Base-by-base conservation (phyloP, 164 flowering plant genomes). In the Tetrastigma voinierianum region DNA sequence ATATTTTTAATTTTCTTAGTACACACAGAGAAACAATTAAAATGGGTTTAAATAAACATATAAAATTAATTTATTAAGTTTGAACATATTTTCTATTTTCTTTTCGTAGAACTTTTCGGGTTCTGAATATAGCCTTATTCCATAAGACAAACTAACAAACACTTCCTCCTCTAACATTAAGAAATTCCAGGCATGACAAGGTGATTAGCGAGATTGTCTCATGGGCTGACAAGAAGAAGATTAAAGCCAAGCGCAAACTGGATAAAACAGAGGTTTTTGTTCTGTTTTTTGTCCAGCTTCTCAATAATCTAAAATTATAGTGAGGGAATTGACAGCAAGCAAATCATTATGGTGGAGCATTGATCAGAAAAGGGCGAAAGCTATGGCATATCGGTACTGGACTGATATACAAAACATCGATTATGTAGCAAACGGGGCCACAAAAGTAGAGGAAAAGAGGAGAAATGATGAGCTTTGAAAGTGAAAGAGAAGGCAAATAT, bases 401-500 rank as follows among this genome's bases (percentile, higher is more conserved):
- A 58, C 5, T 2, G 78, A 81, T 8, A 74, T 82, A 55, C 74
- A 69, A 58, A 60, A 51, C 58, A 82, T 84, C 10, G 62, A 73
- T 16, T 60, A 70, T 60, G 73, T 82, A 53, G 87, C 82, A 51
- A 74, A 51, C 43, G 88, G 78, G 70, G 92, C 90, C 62, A 74
- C 74, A 24, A 72, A 86, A 65, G 87, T 85, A 57, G 73, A 74
- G 25, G 80, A 82, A 48, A 80, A 68, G 21, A 68, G 69, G 56
- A 78, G 71, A 63, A 76, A 73, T 15, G 82, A 84, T 59, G 88
- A 81, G 77, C n/a, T n/a, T n/a, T 80, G 3, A 84, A 84, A 70
- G 84, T 69, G 19, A 81, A 74, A 63, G 79, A 75, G 52, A 86
- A 86, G 60, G 84, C 92, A 66, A 76, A 86, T 61, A 75, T 18